Conservation (phyloP, 768 basidiomycete genomes). For the Heimioporus sp. region DNA sequence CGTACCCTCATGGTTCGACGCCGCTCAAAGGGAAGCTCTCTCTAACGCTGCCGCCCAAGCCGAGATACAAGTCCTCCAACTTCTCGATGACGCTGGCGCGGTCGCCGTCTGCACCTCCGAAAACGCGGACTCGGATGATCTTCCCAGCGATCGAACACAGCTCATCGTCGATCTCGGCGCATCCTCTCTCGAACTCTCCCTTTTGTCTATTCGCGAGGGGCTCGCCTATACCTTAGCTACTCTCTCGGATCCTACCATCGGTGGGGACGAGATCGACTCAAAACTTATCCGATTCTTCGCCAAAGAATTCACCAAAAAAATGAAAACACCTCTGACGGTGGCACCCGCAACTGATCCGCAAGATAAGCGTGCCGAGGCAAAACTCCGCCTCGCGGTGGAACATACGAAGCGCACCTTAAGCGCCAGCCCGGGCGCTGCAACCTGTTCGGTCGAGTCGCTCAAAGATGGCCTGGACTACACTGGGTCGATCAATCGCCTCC, state of each 20-base stretch:
- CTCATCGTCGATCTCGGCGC: slow-evolving; percentile 81
- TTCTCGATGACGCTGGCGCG: slow-evolving; percentile 86
- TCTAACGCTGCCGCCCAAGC: slow-evolving; percentile 73
- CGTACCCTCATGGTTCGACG: slow-evolving; percentile 73
- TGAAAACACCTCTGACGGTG: slow-evolving; percentile 68
- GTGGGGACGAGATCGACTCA: slow-evolving; percentile 74
- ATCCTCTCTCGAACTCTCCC: slow-evolving; percentile 64
- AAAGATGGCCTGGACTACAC: slow-evolving; percentile 94
- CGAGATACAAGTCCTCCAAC: slow-evolving; percentile 80
- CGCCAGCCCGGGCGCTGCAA: slow-evolving; percentile 83
- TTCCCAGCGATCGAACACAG: slow-evolving; percentile 65
- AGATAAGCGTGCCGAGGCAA: slow-evolving; percentile 89
- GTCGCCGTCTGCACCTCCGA: slow-evolving; percentile 55
- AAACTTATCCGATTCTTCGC: slow-evolving; percentile 89
- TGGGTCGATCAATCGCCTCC: slow-evolving; percentile 57
- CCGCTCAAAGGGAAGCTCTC: slow-evolving; percentile 66
- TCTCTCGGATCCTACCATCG: slow-evolving; percentile 43
- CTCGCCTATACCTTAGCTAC: slow-evolving; percentile 64
- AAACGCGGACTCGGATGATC: slow-evolving; percentile 34
- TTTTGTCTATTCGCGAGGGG: slow-evolving; percentile 76
- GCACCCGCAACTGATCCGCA: slow-evolving; percentile 53
- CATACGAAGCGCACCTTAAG: slow-evolving; percentile 92
- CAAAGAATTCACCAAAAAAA: slow-evolving; percentile 97
- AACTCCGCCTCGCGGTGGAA: slow-evolving; percentile 88
- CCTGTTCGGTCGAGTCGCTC: slow-evolving; percentile 89